Percentiles rank a stretch among this genome's conserved stretches.
Conservation (phyloP, 441 rosid species). For the Populus tomentosa region DNA sequence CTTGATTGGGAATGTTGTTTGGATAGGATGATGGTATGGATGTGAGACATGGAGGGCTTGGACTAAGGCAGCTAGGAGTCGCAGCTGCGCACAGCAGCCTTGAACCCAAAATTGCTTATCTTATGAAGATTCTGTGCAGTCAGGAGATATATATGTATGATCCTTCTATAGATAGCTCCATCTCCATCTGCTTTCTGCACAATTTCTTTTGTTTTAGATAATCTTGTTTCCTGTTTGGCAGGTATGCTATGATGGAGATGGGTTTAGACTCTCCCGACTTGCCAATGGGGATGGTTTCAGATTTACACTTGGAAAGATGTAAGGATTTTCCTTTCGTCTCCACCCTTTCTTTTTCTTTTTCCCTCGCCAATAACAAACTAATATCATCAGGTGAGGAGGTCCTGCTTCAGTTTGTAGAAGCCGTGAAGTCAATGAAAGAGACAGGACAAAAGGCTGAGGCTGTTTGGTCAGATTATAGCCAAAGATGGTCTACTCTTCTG, state of each 20-base stretch:
- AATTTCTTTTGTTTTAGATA: not conserved
- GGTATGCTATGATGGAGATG: constrained; percentile 76
- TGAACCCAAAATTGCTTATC: constrained; percentile 59
- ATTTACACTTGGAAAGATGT: constrained; percentile 62
- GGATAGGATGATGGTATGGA: constrained; percentile 67
- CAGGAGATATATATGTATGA: constrained; percentile 68
- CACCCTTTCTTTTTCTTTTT: not conserved
- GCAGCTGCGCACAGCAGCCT: constrained; percentile 65
- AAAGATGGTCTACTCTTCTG: constrained; percentile 68
- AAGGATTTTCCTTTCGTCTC: not conserved
- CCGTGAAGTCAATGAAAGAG: constrained; percentile 42
- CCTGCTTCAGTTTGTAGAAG: constrained; percentile 53
- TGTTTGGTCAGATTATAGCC: constrained; percentile 71
- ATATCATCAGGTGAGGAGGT: constrained; percentile 54
- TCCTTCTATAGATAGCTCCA: not conserved
- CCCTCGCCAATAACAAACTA: not conserved
- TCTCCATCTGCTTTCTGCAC: not conserved
- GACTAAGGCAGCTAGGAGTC: constrained; percentile 59
- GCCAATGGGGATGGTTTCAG: constrained; percentile 66
- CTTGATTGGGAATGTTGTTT: not conserved
- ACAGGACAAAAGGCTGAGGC: constrained; percentile 54
- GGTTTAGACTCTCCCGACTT: constrained; percentile 66
- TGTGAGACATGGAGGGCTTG: constrained; percentile 68
- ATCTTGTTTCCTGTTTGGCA: constrained; percentile 6
- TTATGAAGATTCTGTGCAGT: constrained; percentile 64